A percentile compares a stretch with the other conserved stretches of the same genome.
phyloP scores from a whole-genome alignment of 1,284 basidiomycete species.

The Trametes polyzona region DNA sequence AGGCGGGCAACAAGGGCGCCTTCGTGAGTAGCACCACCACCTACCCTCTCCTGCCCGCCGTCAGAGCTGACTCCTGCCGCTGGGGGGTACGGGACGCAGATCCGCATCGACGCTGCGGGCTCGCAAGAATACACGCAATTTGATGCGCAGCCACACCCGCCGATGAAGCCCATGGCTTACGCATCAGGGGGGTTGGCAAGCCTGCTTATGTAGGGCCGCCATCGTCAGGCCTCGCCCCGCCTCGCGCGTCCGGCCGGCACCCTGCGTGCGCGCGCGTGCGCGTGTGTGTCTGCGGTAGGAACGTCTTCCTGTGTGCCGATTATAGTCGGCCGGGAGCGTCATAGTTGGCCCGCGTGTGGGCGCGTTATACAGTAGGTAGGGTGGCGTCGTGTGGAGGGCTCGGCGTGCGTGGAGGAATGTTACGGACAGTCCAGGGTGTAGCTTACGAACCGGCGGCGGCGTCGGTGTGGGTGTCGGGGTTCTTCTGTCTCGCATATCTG shows the following conservation, averaged over 20 bases:
- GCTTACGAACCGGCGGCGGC: too few species aligned
- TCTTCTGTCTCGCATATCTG: too few species aligned
- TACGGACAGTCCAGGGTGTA: too few species aligned
- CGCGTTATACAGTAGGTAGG: too few species aligned
- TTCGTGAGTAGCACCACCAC: constrained; percentile 56
- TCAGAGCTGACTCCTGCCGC: constrained; percentile 1
- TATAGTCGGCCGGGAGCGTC: too few species aligned
- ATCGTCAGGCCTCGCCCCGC: too few species aligned
- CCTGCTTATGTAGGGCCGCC: constrained; percentile 68
- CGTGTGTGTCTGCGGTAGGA: neutral
- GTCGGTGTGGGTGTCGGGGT: too few species aligned
- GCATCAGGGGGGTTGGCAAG: constrained; percentile 63
- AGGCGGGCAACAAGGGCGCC: constrained; percentile 80
- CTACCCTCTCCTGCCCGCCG: neutral
- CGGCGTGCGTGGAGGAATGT: too few species aligned
- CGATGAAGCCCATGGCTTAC: constrained; percentile 94
- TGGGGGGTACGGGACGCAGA: constrained; percentile 45
- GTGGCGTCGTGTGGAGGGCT: too few species aligned
- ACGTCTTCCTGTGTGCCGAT: too few species aligned
- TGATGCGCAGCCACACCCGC: constrained; percentile 86
- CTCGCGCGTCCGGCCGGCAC: too few species aligned
- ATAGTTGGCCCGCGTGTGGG: too few species aligned
- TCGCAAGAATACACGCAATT: constrained; percentile 82
- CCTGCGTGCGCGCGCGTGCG: neutral
- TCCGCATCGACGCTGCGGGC: constrained; percentile 83